Evolutionary conservation across 768 basidiomycete species (phyloP).

Genomic region (Boletus reticulatus): DNA sequence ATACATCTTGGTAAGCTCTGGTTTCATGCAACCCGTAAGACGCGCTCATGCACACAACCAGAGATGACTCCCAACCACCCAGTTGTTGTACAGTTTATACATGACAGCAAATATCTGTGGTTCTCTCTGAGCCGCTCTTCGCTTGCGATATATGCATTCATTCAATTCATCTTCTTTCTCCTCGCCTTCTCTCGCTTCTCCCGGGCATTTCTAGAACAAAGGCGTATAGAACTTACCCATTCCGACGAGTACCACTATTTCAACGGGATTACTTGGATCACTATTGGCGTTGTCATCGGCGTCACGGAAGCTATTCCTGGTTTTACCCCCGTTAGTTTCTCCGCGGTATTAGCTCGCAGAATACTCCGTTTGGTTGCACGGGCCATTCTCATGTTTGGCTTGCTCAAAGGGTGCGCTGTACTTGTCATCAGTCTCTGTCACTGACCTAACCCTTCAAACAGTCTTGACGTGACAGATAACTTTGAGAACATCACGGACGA

Average conservation of each 20-base stretch:
- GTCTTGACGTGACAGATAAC: conserved; percentile 54
- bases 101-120: conserved; percentile 40
- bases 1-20: conserved; percentile 50
- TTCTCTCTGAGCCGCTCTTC: conserved; percentile 58
- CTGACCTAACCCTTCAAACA: conserved; percentile 21
- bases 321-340: conserved; percentile 56
- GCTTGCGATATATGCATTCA: conserved; percentile 55
- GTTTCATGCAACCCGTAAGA: neutral
- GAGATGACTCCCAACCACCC: conserved; percentile 11
- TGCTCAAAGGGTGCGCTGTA: conserved; percentile 62
- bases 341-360: conserved; percentile 51
- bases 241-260: conserved; percentile 47
- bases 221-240: conserved; percentile 45
- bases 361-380: conserved; percentile 55
- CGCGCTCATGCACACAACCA: conserved; percentile 5
- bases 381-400: conserved; percentile 55
- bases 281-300: conserved; percentile 58
- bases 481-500: conserved; percentile 47
- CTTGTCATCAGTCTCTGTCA: neutral
- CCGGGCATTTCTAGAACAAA: conserved; percentile 48
- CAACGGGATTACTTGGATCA: conserved; percentile 66
- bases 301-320: conserved; percentile 64
- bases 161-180: conserved; percentile 57
- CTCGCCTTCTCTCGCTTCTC: conserved; percentile 59
- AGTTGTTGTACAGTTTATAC: conserved; percentile 45